phyloP scores from a whole-genome alignment of 768 basidiomycete genomes.

The Rhodosporidiobolus sp. region DNA sequence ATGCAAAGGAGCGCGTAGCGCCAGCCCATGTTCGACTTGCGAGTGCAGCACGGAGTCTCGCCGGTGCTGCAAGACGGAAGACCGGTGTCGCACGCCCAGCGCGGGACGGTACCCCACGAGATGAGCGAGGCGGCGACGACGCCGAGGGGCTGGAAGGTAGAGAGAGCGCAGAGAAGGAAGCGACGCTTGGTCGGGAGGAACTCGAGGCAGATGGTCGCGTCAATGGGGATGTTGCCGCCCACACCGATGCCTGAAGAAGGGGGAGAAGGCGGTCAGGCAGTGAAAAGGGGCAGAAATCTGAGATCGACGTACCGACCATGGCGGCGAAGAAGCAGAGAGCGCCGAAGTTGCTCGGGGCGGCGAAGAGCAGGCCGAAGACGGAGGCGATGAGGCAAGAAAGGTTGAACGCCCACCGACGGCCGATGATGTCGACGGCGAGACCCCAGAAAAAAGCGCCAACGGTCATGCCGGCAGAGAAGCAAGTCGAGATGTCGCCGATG shows the following conservation, averaged over 20 bases:
- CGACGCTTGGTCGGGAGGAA: constrained; percentile 47
- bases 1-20: constrained; percentile 48
- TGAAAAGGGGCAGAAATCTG: neutral
- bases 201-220: constrained; percentile 50
- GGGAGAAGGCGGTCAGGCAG: too few relatives aligned
- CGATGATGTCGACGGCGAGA: constrained; percentile 49
- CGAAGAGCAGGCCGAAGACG: constrained; percentile 50
- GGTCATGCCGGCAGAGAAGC: constrained; percentile 42
- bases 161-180: constrained; percentile 45
- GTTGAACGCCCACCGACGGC: constrained; percentile 49
- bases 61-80: constrained; percentile 29
- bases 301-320: constrained; percentile 7
- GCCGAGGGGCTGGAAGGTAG: constrained; percentile 52
- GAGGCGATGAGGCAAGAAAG: constrained; percentile 48
- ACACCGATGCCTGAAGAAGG: constrained; percentile 43
- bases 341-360: constrained; percentile 49
- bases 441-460: constrained; percentile 49
- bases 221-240: constrained; percentile 53
- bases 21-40: constrained; percentile 51
- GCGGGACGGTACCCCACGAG: constrained; percentile 35
- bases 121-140: constrained; percentile 43
- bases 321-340: constrained; percentile 49
- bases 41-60: constrained; percentile 47
- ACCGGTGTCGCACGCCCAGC: constrained; percentile 35
- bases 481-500: constrained; percentile 47